Conservation (phyloP, 1,284 basidiomycete species). For the Melampsora americana region DNA sequence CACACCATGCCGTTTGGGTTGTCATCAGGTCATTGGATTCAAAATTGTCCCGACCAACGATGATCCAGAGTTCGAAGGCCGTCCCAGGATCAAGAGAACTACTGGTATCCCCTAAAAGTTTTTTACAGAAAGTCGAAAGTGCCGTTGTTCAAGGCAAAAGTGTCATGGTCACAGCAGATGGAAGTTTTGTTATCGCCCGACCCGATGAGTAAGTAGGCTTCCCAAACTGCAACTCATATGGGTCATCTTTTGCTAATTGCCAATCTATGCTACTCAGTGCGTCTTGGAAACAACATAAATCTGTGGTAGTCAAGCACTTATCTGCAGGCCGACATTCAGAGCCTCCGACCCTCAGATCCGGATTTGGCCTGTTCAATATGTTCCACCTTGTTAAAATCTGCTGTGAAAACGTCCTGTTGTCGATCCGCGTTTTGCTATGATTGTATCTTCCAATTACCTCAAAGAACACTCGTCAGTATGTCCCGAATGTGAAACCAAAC, state of each 20-base stretch:
- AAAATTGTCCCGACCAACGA: constrained; percentile 97
- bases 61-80: constrained; percentile 87
- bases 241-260: neutral
- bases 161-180: constrained; percentile 94
- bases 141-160: constrained; percentile 65
- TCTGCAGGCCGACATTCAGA: constrained; percentile 80
- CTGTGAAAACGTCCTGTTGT: constrained; percentile 87
- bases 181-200: constrained; percentile 89
- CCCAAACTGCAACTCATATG: neutral
- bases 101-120: constrained; percentile 89
- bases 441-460: constrained; percentile 82
- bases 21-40: constrained; percentile 89
- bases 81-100: constrained; percentile 92
- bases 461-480: constrained; percentile 89
- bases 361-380: constrained; percentile 80
- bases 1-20: constrained; percentile 46
- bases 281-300: constrained; percentile 83
- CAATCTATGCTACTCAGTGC: constrained; percentile 59
- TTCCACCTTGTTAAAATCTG: constrained; percentile 80
- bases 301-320: constrained; percentile 70
- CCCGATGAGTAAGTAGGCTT: constrained; percentile 72
- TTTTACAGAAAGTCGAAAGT: constrained; percentile 91
- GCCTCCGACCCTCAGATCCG: constrained; percentile 69
- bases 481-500: constrained; percentile 76
- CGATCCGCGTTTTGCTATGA: constrained; percentile 86